phyloP scores from a whole-genome alignment of 441 rosid genomes.

The Syzygium malaccense region DNA sequence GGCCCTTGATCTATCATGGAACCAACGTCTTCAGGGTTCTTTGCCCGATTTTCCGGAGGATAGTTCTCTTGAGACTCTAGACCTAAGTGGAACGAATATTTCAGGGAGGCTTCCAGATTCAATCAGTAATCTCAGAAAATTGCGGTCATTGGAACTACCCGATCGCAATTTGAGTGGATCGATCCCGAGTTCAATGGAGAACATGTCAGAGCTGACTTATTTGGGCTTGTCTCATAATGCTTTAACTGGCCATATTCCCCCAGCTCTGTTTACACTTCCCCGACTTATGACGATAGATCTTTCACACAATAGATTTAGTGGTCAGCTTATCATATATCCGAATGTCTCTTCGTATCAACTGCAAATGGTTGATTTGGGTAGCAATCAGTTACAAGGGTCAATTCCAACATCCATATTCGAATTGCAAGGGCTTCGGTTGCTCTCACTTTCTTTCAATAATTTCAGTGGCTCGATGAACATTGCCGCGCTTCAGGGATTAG shows the following conservation, averaged over 20 bases:
- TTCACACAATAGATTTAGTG: no score
- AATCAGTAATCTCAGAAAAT: background rate
- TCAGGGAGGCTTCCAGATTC: background rate
- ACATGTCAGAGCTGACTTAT: no score
- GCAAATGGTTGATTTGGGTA: fast-evolving
- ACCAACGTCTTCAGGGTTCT: background rate
- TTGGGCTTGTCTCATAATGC: no score
- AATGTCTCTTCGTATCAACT: fast-evolving
- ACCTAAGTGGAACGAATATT: fast-evolving
- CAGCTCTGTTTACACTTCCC: background rate
- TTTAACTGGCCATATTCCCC: background rate
- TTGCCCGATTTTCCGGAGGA: background rate
- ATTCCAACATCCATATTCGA: fast-evolving
- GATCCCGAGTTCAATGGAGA: no score
- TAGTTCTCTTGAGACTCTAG: fast-evolving
- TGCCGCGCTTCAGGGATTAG: fast-evolving
- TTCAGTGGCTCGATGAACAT: background rate
- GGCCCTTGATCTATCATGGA: no score
- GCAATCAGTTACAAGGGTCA: background rate
- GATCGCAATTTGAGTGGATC: background rate
- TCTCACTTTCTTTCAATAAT: no score
- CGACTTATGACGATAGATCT: fast-evolving
- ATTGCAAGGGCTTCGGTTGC: fast-evolving
- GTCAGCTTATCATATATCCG: fast-evolving
- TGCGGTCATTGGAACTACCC: fast-evolving